Evolutionary conservation across 2,329 filamentous ascomycete genomes (phyloP).

Genomic region (Neofusicoccum umdonicola): DNA sequence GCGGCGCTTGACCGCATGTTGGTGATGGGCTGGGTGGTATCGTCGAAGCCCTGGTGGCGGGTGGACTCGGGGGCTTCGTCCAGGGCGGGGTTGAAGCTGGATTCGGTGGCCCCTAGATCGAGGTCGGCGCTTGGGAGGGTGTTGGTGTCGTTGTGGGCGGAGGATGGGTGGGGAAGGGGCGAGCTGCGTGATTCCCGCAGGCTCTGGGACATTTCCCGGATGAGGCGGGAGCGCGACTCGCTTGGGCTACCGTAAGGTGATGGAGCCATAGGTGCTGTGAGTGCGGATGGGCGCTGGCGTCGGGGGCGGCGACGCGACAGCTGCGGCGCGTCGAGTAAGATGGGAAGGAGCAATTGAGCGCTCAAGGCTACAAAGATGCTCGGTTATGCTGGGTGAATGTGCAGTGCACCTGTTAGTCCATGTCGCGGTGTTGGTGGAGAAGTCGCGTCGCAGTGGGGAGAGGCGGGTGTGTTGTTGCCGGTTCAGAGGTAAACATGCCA

Average conservation of each 20-base stretch:
- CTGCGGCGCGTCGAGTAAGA: conserved; percentile 1
- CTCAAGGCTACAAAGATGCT: neutral
- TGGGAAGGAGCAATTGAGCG: conserved; percentile 9
- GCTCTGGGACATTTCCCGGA: conserved; percentile 33
- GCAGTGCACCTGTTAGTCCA: conserved; percentile 5
- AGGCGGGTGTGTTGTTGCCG: conserved; percentile 1
- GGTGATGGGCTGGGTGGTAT: conserved; percentile 29
- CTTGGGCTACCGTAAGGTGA: conserved; percentile 31
- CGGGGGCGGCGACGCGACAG: neutral
- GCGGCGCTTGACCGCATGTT: conserved; percentile 39
- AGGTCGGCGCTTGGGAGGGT: conserved; percentile 26
- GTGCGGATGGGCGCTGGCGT: neutral
- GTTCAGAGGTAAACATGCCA: conserved; percentile 16
- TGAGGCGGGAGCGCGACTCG: conserved; percentile 37
- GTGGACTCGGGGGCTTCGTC: conserved; percentile 39
- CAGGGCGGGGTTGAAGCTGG: conserved; percentile 24
- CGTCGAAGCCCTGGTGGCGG: conserved; percentile 30
- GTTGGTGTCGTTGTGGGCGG: conserved; percentile 26
- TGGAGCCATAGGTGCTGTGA: conserved; percentile 30
- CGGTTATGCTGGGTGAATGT: neutral
- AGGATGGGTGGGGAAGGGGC: conserved; percentile 28
- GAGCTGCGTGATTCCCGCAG: conserved; percentile 26
- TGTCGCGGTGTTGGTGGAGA: conserved; percentile 14
- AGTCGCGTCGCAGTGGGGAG: conserved; percentile 17
- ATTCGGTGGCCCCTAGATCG: conserved; percentile 27